Evolutionary conservation across 345 rosid species (phyloP), one percentile per base, ranked within the genome.

Genomic region (Pistacia vera): DNA sequence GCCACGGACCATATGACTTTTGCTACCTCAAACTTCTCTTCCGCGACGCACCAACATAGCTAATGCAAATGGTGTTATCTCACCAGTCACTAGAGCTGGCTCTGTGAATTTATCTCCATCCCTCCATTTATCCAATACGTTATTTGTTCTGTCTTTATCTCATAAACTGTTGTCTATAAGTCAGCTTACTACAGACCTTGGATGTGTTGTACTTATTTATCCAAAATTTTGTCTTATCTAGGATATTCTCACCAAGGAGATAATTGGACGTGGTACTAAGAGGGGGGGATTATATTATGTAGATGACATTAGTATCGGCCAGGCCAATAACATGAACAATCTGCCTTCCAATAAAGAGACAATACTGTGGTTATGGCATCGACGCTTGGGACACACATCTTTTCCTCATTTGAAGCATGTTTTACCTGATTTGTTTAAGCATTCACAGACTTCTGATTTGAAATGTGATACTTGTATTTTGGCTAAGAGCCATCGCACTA

Each of bases 11-110:
- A 68, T 14, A 75, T 74, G 75, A 74, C 75, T 1, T 74, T 28
- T 44, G 72, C 73, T 51, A 18, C 33, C 0, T 3, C 12, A 3
- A 73, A 61, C 17, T 20, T 74, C 52, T 28, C 12, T n/a, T 9
- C 63, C 8, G 0, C 0, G 13, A 4, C 7, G 30, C 28, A 70
- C 52, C 6, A 12, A 44, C 28, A 70, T 75, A 14, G 41, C 61
- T 9, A 80, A 75, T 75, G 25, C 72, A 4, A 75, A 75, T 75
- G 71, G 75, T 4, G 60, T 36, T 18, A 8, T 17, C 0, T 61
- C 8, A 58, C 70, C 9, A 17, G 35, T 79, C 2, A 68, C 18
- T 0, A 9, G n/a, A 20, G 70, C 18, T 20, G 75, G 30, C 5
- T 60, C 18, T 11, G 70, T 74, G 4, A 14, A 14, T 11, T 36